A percentile compares a stretch with the other conserved stretches of the same genome.
These are phyloP conservation scores for Boletus bicolor DNA, from an alignment of 768 basidiomycete species.

Conservation along the genomic window DNA sequence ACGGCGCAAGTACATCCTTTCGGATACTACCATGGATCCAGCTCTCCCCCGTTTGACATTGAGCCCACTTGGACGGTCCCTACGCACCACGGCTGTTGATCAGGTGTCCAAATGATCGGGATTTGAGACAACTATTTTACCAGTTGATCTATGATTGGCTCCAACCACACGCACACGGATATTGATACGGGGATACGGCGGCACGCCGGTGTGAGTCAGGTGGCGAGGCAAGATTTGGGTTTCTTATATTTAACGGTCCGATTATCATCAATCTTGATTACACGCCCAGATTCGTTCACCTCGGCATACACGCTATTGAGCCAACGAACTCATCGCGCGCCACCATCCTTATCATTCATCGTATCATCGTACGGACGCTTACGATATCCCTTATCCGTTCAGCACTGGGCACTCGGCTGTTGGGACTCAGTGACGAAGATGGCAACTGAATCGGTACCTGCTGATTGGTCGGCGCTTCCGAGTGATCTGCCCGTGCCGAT, in stretches of 20 bases:
- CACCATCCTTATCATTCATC: background rate
- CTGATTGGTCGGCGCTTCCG: slow-evolving; percentile 15
- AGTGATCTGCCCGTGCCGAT: slow-evolving; percentile 7
- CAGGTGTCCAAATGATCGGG: background rate
- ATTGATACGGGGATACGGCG: no score
- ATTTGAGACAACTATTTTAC: no score
- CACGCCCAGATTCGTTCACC: no score
- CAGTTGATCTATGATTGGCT: no score
- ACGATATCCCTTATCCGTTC: background rate
- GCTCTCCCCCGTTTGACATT: background rate
- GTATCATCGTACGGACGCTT: background rate
- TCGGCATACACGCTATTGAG: no score
- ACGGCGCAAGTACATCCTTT: background rate
- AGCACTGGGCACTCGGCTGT: no score
- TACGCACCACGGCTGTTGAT: background rate
- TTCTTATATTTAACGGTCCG: no score
- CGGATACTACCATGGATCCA: background rate
- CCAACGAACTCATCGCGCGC: no score
- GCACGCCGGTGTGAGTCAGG: no score
- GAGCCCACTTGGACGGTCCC: background rate
- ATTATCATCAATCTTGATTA: no score
- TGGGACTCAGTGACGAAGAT: background rate
- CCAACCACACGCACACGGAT: no score
- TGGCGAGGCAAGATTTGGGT: no score
- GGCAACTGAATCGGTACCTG: background rate